phyloP scores from a whole-genome alignment of 2,329 filamentous ascomycete species.

The Hawksworthiomyces lignivorus region DNA sequence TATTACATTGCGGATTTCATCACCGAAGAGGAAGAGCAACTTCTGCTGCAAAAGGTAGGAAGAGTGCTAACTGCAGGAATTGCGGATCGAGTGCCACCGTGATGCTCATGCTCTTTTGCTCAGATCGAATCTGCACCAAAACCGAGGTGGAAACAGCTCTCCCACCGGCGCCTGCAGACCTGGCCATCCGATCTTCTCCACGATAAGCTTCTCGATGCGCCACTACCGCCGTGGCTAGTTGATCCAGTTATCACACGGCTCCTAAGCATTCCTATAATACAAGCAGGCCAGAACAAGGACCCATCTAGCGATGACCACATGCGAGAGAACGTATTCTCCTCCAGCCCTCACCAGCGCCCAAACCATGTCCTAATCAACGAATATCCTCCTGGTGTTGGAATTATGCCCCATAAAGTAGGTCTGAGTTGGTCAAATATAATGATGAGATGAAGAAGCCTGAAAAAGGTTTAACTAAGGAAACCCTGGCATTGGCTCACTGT shows the following conservation, averaged over 20 bases:
- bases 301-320: conserved; percentile 18
- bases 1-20: conserved; percentile 89
- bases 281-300: conserved; percentile 13
- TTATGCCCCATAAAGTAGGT: conserved; percentile 77
- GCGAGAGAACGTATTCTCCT: conserved; percentile 41
- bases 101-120: neutral
- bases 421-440: no score
- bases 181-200: conserved; percentile 79
- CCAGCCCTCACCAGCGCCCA: conserved; percentile 65
- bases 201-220: conserved; percentile 65
- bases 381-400: conserved; percentile 81
- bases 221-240: conserved; percentile 68
- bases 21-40: conserved; percentile 61
- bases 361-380: conserved; percentile 96
- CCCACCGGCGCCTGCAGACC: conserved; percentile 83
- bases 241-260: conserved; percentile 60
- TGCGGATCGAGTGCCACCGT: no score
- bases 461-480: no score
- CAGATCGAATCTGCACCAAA: conserved; percentile 57
- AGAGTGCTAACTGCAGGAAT: no score
- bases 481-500: conserved; percentile 5
- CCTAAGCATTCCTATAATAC: conserved; percentile 41
- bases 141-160: conserved; percentile 77
- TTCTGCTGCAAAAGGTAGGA: conserved; percentile 63
- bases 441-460: conserved; percentile 17